Base-by-base conservation (phyloP, 805 yeast genomes). In the Sugiyamaella qingdaonensis region DNA sequence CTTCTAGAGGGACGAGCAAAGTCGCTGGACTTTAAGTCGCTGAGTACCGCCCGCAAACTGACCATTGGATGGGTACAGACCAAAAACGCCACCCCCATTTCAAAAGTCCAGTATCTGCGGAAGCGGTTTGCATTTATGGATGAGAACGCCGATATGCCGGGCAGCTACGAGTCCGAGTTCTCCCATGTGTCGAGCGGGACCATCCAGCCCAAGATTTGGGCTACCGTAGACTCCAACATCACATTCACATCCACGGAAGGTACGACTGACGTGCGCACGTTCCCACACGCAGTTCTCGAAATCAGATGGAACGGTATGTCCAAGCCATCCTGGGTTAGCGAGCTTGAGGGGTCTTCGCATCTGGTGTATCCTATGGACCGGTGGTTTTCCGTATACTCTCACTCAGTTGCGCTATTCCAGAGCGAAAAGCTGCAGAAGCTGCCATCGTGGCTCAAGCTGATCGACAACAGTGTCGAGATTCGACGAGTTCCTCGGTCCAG, bases 251-350 rank as follows among this genome's bases (percentile, higher is more conserved):
- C 49, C 19, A 48, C n/a, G 18, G 10, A 50, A 36, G 16, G 43
- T 9, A 48, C 57, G 18, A 10, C 34, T 0, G 49, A 57, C 7
- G 46, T 49, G 0, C 46, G 59, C 0, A 3, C 29, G 0, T 78
- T 80, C 60, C 83, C 84, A 2, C 76, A 78, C 59, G 73, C 80
- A 0, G 69, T 78, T 0, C 64, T 82, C 31, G 78, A 77, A 51
- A 63, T 82, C 19, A 65, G 78, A 18, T 79, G 79, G 69, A 73
- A 72, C 34, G 70, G 71, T 8, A 54, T 48, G 10, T 35, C 57
- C 13, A 58, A 64, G 46, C 79, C 79, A 0, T 47, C 57, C 1
- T 65, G 72, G 61, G 60, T 82, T 7, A 61, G 61, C 39, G 67
- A 71, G 4, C 63, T 82, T 29, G 67, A 72, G 21, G 29, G 14